Evolutionary conservation across 306 rosid genomes (phyloP), one percentile per base, ranked within the genome.

Genomic region (Comarum palustre): DNA sequence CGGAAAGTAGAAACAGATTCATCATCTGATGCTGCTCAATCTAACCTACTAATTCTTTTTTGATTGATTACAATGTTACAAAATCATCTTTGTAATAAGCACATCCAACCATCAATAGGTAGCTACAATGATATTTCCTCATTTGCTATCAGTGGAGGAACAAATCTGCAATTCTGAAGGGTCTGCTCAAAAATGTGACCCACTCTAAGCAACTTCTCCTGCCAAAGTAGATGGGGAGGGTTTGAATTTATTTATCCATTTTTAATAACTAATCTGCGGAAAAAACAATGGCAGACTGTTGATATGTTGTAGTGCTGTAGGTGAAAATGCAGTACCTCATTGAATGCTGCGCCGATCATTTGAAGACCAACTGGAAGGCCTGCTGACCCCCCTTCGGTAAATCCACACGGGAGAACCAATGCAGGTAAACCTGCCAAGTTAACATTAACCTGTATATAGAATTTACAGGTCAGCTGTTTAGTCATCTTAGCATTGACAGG

Each of bases 381-480:
- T 31, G 89, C 79, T n/a, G 87, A 48, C 7, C 96, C 97, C 16
- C 88, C 90, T 42, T 84, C 87, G 78, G 87, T 91, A 87, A 91
- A 91, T 73, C 99, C 99, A 80, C 99, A 94, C 14, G 99, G 99
- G 78, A 91, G 83, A 71, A 91, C 97, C 82, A 94, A 81, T 73
- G 99, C 99, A 75, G 99, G 99, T 65, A 94, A 76, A 74, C 99
- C 97, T 63, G 96, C 99, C 76, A 94, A 87, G 93, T 94, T 94
- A 36, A 89, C 99, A 76, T 94, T 94, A 60, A 94, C 97, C 99
- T 94, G 81, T 36, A 46, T 38, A 29, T 39, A 68, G 70, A 39
- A 73, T n/a, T 5, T 36, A 46, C 72, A 70, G 72, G 4, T 69
- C 8, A 45, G 48, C 2, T 17, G 51, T 38, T n/a, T 66, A 4